Conservation (phyloP, 2,329 filamentous ascomycete genomes). For the Dactylellina haptotyla region DNA sequence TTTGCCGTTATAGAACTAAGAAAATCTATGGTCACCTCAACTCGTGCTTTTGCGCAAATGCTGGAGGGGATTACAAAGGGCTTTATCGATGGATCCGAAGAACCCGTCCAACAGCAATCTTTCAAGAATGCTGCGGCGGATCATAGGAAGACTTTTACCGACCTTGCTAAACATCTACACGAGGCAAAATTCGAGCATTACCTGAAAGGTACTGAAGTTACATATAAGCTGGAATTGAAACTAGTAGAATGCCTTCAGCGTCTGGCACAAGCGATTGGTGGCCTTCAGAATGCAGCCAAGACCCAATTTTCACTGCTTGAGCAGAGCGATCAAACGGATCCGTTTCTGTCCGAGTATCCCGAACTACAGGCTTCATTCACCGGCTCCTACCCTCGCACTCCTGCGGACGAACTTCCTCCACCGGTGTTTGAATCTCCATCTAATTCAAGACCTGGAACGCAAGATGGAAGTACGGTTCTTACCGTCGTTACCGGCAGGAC, state of each 20-base stretch:
- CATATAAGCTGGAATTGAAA: constrained; percentile 78
- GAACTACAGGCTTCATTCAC: constrained; percentile 56
- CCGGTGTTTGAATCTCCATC: constrained; percentile 12
- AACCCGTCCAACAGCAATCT: constrained; percentile 67
- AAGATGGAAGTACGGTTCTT: neutral
- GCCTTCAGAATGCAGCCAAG: constrained; percentile 84
- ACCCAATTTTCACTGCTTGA: constrained; percentile 87
- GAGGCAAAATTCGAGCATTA: constrained; percentile 75
- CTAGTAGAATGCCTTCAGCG: constrained; percentile 86
- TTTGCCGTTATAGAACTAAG: constrained; percentile 71
- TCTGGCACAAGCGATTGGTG: constrained; percentile 87
- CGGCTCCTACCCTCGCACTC: neutral
- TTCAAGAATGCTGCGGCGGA: constrained; percentile 66
- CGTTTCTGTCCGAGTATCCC: constrained; percentile 58
- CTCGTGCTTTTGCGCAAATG: constrained; percentile 71
- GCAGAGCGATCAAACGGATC: constrained; percentile 63
- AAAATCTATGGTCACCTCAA: constrained; percentile 69
- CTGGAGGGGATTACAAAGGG: constrained; percentile 68
- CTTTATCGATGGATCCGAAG: constrained; percentile 71
- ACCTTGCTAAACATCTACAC: constrained; percentile 69
- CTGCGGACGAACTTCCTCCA: constrained; percentile 5
- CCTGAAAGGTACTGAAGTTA: constrained; percentile 69
- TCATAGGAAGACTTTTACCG: constrained; percentile 68
- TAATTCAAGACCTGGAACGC: constrained; percentile 15
- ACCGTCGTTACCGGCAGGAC: constrained; percentile 71